A percentile compares a stretch with the other conserved stretches of the same genome.
Evolutionary conservation across 2,329 filamentous ascomycete species (phyloP).

Genomic region (Aspergillus eucalypticola): DNA sequence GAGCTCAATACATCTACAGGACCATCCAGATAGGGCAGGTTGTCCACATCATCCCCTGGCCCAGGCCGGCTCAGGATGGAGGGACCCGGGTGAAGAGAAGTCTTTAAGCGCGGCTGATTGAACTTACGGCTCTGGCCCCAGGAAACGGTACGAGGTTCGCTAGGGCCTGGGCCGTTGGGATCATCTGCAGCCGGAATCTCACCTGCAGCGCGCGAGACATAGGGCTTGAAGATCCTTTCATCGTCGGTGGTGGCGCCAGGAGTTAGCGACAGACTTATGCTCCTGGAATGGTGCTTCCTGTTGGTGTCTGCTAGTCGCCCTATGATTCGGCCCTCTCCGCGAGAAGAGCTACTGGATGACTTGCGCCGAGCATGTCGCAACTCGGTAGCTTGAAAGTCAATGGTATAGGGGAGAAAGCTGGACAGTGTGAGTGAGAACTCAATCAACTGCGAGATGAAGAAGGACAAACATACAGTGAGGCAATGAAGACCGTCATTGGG

Average conservation of each 20-base stretch:
- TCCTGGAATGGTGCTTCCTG: constrained; percentile 20
- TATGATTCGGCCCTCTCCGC: constrained; percentile 27
- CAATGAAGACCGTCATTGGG: constrained; percentile 38
- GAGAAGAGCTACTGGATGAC: constrained; percentile 26
- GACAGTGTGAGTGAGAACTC: not conserved
- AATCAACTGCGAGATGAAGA: not conserved
- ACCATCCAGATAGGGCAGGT: constrained; percentile 24
- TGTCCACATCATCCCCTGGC: constrained; percentile 21
- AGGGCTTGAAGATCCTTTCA: constrained; percentile 42
- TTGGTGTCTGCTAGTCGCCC: constrained; percentile 26
- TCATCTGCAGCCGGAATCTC: constrained; percentile 33
- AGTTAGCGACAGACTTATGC: constrained; percentile 28
- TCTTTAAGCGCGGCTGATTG: constrained; percentile 77
- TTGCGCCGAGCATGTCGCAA: constrained; percentile 23
- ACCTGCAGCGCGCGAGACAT: constrained; percentile 28
- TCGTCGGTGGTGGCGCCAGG: constrained; percentile 43
- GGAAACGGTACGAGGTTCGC: constrained; percentile 71
- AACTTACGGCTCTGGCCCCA: constrained; percentile 68
- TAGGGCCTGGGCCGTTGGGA: constrained; percentile 40
- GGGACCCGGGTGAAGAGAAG: constrained; percentile 70
- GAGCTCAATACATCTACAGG: constrained; percentile 12
- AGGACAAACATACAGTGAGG: constrained; percentile 33
- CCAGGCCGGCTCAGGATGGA: constrained; percentile 62
- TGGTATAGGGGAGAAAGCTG: constrained; percentile 42
- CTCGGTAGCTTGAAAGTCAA: constrained; percentile 34